Base-by-base conservation (phyloP, 441 rosid species). In the Erysimum cheiri region DNA sequence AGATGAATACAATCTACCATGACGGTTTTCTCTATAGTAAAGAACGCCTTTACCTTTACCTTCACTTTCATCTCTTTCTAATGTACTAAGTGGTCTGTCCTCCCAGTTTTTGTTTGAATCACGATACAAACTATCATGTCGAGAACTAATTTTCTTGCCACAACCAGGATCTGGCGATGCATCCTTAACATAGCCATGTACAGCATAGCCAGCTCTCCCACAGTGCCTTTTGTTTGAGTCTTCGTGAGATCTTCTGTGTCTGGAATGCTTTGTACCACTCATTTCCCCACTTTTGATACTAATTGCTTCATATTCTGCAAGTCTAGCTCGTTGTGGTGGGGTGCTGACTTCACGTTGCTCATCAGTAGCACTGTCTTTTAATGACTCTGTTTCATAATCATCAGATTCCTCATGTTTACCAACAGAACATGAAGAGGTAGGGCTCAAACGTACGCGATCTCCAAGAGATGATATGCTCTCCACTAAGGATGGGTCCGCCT, bases 401-500 rank as follows among this genome's bases (percentile, higher is more conserved):
- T 80, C 84, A 28, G 79, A 74, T 48, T 60, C 73, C 62, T 82
- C 82, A 57, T 57, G 71, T 61, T 74, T 80, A 37, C 80, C 81
- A 69, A 32, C 83, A 75, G 82, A 84, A 64, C 44, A 77, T 11
- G 91, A 85, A 40, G 79, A 46, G 55, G 75, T 67, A 48, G 77
- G 82, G 76, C 80, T 77, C 69, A 78, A 65, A 73, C 66, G 72
- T 77, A 77, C 74, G 55, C 4, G 72, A 40, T 78, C 78, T 54
- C 79, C 74, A 66, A 19, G 78, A 73, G 89, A 83, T 60, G 78
- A 41, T 78, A 80, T 85, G 44, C 75, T 65, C 64, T 81, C 82
- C 12, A 37, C 31, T 46, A 73, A 53, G 70, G 62, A 76, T 48
- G 80, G 56, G 76, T 79, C 77, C 22, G 74, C 47, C 22, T 64